Conservation (phyloP, 129 eudicot species). For the Arctium minus region DNA sequence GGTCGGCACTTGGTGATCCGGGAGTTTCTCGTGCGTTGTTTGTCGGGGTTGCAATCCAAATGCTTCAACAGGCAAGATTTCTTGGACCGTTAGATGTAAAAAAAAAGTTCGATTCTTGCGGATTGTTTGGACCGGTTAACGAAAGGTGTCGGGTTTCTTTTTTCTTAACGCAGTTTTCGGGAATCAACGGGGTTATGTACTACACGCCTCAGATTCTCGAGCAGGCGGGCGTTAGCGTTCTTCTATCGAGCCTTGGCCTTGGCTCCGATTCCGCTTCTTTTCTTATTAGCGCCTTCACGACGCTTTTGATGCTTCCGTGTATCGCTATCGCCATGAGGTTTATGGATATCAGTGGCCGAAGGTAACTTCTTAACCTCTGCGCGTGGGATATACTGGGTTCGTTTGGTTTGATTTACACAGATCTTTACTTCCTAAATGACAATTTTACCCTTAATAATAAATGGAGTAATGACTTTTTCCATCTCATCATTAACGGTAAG, state of each 20-base stretch:
- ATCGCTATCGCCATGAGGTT: constrained; percentile 69
- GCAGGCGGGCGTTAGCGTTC: constrained; percentile 75
- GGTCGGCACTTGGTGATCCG: constrained; percentile 64
- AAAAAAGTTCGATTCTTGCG: neutral
- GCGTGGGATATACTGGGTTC: neutral
- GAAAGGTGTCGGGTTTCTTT: neutral
- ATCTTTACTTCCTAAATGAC: neutral
- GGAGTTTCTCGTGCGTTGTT: constrained; percentile 72
- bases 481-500: neutral
- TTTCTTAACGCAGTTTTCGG: constrained; percentile 52
- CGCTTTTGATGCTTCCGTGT: constrained; percentile 69
- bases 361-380: constrained; percentile 30
- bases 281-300: constrained; percentile 65
- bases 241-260: constrained; percentile 63
- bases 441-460: neutral
- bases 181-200: constrained; percentile 77
- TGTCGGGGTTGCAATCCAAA: constrained; percentile 69
- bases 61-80: constrained; percentile 68
- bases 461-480: neutral
- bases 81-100: neutral
- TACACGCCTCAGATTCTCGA: constrained; percentile 83
- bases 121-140: neutral
- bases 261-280: constrained; percentile 71
- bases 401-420: too few species aligned
- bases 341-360: constrained; percentile 71